Evolutionary conservation across 306 rosid species (phyloP).

Genomic region (Sphenostylis stenocarpa): DNA sequence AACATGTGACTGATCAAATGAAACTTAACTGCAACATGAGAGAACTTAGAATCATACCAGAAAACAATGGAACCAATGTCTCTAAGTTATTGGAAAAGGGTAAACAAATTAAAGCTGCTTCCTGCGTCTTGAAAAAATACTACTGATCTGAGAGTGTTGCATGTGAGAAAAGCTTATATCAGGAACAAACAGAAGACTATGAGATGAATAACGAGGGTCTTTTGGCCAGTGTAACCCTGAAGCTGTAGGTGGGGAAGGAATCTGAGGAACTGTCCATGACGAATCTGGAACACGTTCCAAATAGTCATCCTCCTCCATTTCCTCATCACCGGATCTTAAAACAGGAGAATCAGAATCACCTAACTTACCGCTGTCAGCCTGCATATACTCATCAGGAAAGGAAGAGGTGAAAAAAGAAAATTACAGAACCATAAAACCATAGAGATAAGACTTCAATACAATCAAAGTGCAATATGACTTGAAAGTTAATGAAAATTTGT

Average conservation of each 20-base stretch:
- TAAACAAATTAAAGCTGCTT: slow-evolving; percentile 45
- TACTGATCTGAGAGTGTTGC: slow-evolving; percentile 40
- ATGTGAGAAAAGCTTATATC: slow-evolving; percentile 47
- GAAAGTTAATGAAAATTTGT: background rate
- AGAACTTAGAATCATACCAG: slow-evolving; percentile 32
- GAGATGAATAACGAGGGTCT: slow-evolving; percentile 41
- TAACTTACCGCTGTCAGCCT: slow-evolving; percentile 80
- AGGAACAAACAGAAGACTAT: slow-evolving; percentile 63
- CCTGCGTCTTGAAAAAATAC: slow-evolving; percentile 35
- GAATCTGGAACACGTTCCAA: slow-evolving; percentile 64
- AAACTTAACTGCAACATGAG: slow-evolving; percentile 26
- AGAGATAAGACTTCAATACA: background rate
- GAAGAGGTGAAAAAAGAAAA: slow-evolving; percentile 23
- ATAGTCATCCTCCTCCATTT: slow-evolving; percentile 59
- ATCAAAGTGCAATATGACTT: background rate
- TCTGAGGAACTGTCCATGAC: slow-evolving; percentile 78
- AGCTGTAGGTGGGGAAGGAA: slow-evolving; percentile 89
- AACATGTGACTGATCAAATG: slow-evolving; percentile 15
- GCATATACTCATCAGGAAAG: slow-evolving; percentile 32
- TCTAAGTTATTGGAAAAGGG: slow-evolving; percentile 20
- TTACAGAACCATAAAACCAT: background rate
- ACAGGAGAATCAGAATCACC: slow-evolving; percentile 70
- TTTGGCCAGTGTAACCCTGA: slow-evolving; percentile 85
- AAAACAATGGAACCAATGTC: slow-evolving; percentile 23
- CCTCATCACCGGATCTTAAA: slow-evolving; percentile 55